These are phyloP conservation scores for Pythium rishiriense DNA, from an alignment of 352 stramenopile genomes.

Conservation along the genomic window DNA sequence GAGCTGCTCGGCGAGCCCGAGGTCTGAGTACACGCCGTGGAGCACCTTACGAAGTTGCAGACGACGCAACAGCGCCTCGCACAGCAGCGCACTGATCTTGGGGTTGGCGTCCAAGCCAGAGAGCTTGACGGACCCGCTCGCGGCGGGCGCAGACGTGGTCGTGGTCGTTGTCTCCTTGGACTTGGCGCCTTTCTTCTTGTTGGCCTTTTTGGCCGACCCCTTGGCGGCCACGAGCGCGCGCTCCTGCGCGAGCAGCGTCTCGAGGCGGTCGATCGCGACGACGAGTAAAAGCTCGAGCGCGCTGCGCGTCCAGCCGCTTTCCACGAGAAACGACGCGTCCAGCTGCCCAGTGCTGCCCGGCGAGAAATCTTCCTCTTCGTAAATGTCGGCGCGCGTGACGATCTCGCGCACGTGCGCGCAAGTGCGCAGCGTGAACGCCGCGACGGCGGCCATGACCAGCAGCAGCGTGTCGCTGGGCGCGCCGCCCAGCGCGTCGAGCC, in stretches of 20 bases:
- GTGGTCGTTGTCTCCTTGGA: constrained; percentile 15
- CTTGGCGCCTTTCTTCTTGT: constrained; percentile 71
- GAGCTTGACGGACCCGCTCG: constrained; percentile 19
- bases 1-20: constrained; percentile 46
- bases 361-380: constrained; percentile 96
- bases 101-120: constrained; percentile 52
- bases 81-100: constrained; percentile 51
- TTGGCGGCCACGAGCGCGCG: constrained; percentile 29
- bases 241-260: constrained; percentile 42
- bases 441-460: constrained; percentile 71
- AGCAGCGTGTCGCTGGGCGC: constrained; percentile 54
- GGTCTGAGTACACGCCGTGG: constrained; percentile 19
- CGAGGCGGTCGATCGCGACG: constrained; percentile 49
- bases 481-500: constrained; percentile 14
- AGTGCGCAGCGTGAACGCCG: constrained; percentile 74
- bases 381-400: constrained; percentile 93
- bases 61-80: constrained; percentile 62
- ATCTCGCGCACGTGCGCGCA: constrained; percentile 77
- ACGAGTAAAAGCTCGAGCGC: constrained; percentile 42
- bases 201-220: constrained; percentile 46
- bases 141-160: neutral
- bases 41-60: constrained; percentile 49
- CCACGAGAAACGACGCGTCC: constrained; percentile 51
- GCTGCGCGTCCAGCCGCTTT: constrained; percentile 32
- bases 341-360: constrained; percentile 51